These are phyloP conservation scores for Aphanomyces euteiches DNA, from an alignment of 352 stramenopile species.

Conservation along the genomic window DNA sequence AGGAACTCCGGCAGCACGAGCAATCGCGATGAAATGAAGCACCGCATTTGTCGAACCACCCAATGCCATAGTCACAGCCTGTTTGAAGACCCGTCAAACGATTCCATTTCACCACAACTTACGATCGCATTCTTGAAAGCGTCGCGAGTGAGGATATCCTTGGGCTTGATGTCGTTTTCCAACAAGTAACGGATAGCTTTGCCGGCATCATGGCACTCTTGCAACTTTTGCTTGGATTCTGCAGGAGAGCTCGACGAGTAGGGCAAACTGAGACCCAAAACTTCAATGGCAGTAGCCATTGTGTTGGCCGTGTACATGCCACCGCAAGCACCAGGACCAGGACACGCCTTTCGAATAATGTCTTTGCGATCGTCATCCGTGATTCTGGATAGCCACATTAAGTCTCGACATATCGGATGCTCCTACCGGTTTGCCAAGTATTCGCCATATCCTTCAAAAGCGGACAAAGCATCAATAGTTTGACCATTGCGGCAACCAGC, in stretches of 20 bases:
- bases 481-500: conserved; percentile 90
- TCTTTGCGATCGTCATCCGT: conserved; percentile 85
- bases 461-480: conserved; percentile 94
- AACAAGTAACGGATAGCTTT: conserved; percentile 89
- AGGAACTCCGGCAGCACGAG: conserved; percentile 86
- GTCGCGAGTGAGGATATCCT: conserved; percentile 96
- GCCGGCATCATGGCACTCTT: conserved; percentile 89
- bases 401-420: not conserved
- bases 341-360: conserved; percentile 95
- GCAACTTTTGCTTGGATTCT: conserved; percentile 89
- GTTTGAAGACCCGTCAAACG: not conserved
- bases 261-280: conserved; percentile 93
- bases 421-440: conserved; percentile 87
- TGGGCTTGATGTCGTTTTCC: conserved; percentile 94
- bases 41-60: conserved; percentile 98
- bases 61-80: conserved; percentile 93
- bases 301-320: conserved; percentile 99
- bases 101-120: conserved; percentile 1
- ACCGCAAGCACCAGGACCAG: conserved; percentile 92
- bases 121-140: conserved; percentile 99
- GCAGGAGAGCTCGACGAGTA: conserved; percentile 96
- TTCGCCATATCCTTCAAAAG: conserved; percentile 96
- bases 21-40: conserved; percentile 98
- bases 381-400: conserved; percentile 46
- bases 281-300: conserved; percentile 99